Conservation (phyloP, 805 yeast species). For the Trichomonascus vanleenenianus region DNA sequence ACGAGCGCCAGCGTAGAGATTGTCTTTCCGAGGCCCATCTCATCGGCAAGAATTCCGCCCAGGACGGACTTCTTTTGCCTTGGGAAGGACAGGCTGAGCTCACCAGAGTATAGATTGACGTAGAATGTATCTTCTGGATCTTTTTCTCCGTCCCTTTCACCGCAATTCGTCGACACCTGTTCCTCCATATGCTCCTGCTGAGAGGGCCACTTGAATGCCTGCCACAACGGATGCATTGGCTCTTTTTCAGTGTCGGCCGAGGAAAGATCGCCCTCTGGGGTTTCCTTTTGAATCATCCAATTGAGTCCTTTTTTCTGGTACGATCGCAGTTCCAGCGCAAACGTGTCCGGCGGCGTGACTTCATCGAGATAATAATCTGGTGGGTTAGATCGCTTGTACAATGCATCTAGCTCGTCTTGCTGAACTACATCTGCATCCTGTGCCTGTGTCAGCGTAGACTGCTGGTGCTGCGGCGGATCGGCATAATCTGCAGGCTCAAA, state of each 20-base stretch:
- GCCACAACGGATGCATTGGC: constrained; percentile 80
- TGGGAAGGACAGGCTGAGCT: constrained; percentile 63
- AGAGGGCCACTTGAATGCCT: constrained; percentile 64
- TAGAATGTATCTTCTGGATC: constrained; percentile 41
- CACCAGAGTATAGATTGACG: constrained; percentile 75
- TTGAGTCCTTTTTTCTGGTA: constrained; percentile 82
- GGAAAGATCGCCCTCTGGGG: constrained; percentile 34
- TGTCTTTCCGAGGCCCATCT: constrained; percentile 95
- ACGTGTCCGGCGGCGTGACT: constrained; percentile 50
- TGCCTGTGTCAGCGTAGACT: neutral
- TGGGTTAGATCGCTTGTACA: constrained; percentile 67
- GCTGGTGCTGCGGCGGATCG: neutral
- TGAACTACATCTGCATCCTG: constrained; percentile 36
- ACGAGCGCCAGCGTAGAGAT: constrained; percentile 72
- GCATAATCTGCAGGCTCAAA: constrained; percentile 9
- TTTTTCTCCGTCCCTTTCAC: constrained; percentile 33
- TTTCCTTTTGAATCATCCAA: constrained; percentile 83
- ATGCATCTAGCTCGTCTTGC: constrained; percentile 64
- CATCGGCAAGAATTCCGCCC: constrained; percentile 93
- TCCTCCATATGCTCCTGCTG: constrained; percentile 2
- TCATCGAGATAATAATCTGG: constrained; percentile 53
- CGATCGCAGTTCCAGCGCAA: constrained; percentile 52
- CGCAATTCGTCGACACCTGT: neutral
- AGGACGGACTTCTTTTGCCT: constrained; percentile 47
- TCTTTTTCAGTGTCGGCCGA: constrained; percentile 34